Evolutionary conservation across 306 rosid species (phyloP), one percentile per base, ranked within the genome.

Genomic region (Fagus crenata): DNA sequence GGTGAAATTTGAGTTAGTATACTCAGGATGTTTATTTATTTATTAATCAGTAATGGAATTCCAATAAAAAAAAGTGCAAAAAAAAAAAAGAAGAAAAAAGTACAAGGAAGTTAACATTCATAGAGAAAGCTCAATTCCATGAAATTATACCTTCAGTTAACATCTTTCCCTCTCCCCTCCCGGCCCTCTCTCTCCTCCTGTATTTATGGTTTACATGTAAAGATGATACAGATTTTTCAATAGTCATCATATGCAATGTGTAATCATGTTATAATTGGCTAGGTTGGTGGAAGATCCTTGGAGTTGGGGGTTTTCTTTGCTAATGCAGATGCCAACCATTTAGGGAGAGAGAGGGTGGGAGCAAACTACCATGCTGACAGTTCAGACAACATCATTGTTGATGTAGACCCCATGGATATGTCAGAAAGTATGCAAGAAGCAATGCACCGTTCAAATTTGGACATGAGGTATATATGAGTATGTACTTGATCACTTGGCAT

Each of bases 391-490:
- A 49, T 64, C 60, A 36, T 77, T 82, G 83, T 73, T 87, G 93
- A 86, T 61, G 80, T 89, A 65, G 98, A 96, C 81, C 90, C 97
- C 70, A 91, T 96, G 99, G 99, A 96, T 82, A 87, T 91, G 89
- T 91, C 97, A 76, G 99, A 96, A 69, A 87, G 98, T 79, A 91
- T 96, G 97, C 99, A 96, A 90, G 99, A 96, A 86, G 99, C 99
- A 71, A 87, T 96, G 99, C 98, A 92, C 77, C 98, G 98, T 71
- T 96, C 98, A 7, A 96, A 89, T 84, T 81, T 96, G 85, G 99
- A 96, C 69, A 86, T 90, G 96, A 91, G 99, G 99, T 96, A 86
- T 77, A 68, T 77, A 80, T 83, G 85, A 78, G 76, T 80, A 72
- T 73, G 73, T 79, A 78, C 85, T 85, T 74, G 49, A 78, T 72